These are phyloP conservation scores for Peronospora farinosa DNA, from an alignment of 352 stramenopile species.

Conservation along the genomic window DNA sequence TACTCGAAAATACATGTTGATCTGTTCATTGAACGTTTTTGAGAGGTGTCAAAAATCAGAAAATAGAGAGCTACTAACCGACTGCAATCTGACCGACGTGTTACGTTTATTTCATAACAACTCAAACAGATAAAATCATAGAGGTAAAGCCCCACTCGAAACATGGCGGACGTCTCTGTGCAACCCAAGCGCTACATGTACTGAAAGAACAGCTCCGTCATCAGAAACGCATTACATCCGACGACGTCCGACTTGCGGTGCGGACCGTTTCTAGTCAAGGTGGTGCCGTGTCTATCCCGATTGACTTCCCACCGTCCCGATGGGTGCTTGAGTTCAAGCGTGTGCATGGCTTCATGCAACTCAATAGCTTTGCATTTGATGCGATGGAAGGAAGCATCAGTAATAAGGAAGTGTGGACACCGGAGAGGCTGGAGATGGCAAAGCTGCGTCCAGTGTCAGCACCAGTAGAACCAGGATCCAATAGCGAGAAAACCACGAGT, in stretches of 20 bases:
- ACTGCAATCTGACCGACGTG: too few relatives aligned
- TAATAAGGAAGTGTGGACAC: slow-evolving; percentile 6
- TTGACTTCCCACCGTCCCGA: slow-evolving; percentile 40
- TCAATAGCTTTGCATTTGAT: slow-evolving; percentile 24
- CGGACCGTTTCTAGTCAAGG: slow-evolving; percentile 38
- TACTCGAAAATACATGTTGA: too few relatives aligned
- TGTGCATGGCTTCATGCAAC: slow-evolving; percentile 35
- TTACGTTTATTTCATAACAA: too few relatives aligned
- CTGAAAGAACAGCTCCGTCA: slow-evolving; percentile 38
- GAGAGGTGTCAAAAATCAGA: too few relatives aligned
- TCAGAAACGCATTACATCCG: slow-evolving; percentile 39
- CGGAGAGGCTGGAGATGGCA: slow-evolving; percentile 13
- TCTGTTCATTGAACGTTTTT: too few relatives aligned
- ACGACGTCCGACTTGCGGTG: slow-evolving; percentile 44
- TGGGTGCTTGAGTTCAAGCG: slow-evolving; percentile 53
- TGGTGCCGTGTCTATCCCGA: slow-evolving; percentile 25
- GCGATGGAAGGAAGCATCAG: background rate
- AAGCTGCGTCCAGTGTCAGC: background rate
- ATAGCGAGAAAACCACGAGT: background rate
- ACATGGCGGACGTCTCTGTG: slow-evolving; percentile 1
- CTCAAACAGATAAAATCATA: too few relatives aligned
- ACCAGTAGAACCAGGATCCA: background rate
- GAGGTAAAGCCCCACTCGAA: too few relatives aligned
- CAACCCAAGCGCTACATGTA: slow-evolving; percentile 25
- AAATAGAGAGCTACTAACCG: too few relatives aligned